Conservation (phyloP, 768 basidiomycete genomes). For the Mycena epipterygia region DNA sequence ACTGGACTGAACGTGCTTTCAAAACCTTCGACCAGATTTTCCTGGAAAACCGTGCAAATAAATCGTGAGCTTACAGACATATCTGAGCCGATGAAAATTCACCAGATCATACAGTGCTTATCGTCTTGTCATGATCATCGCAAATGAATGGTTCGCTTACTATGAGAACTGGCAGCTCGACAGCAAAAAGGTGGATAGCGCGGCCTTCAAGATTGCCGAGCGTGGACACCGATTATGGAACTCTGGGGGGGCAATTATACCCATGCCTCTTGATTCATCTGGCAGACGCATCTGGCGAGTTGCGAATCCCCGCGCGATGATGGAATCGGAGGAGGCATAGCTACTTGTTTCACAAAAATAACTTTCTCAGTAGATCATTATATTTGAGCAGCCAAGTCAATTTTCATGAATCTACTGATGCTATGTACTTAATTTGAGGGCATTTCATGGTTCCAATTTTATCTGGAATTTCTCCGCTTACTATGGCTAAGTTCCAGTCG, state of each 20-base stretch:
- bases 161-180: conserved; percentile 20
- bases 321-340: too few species aligned
- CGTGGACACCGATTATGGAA: conserved; percentile 12
- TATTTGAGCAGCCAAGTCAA: too few species aligned
- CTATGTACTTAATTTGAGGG: too few species aligned
- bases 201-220: conserved; percentile 13
- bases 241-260: neutral
- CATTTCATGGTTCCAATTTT: too few species aligned
- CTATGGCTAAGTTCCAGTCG: too few species aligned
- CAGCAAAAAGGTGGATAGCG: neutral
- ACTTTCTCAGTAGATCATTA: too few species aligned
- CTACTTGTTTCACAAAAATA: too few species aligned
- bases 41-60: conserved; percentile 26
- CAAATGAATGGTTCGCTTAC: conserved; percentile 19
- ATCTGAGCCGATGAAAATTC: neutral
- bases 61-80: conserved; percentile 5
- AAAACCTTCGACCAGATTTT: too few species aligned
- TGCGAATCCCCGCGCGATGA: neutral
- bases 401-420: too few species aligned
- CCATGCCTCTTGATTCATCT: neutral
- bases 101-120: neutral
- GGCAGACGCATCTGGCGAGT: conserved; percentile 4
- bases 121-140: conserved; percentile 21
- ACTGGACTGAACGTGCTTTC: conserved; percentile 32
- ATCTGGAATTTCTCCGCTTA: too few species aligned